These are phyloP conservation scores for Mayamaea pseudoterrestris DNA, from an alignment of 108 stramenopile species.

Conservation along the genomic window DNA sequence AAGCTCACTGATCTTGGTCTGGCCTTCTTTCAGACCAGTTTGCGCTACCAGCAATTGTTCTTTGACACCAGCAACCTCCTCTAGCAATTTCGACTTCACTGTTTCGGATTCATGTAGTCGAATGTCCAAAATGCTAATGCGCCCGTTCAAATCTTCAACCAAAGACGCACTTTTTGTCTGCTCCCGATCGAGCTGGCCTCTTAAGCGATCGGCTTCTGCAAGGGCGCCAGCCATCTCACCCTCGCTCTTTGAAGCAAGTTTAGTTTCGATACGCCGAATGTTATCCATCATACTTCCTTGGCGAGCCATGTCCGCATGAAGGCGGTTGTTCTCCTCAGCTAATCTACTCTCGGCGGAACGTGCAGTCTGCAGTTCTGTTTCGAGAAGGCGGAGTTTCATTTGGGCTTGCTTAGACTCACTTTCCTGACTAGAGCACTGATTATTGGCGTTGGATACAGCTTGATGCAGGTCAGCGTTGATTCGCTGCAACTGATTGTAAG, in stretches of 20 bases:
- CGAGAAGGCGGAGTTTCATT: slow-evolving; percentile 38
- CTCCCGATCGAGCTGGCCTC: slow-evolving; percentile 16
- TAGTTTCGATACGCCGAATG: slow-evolving; percentile 71
- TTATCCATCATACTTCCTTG: slow-evolving; percentile 60
- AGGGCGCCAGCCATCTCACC: slow-evolving; percentile 36
- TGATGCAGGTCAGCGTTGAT: slow-evolving; percentile 40
- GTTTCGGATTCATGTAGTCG: slow-evolving; percentile 24
- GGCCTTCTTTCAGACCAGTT: no score
- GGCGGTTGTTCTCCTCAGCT: slow-evolving; percentile 31
- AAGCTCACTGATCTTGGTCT: no score
- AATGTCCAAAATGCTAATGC: slow-evolving; percentile 34
- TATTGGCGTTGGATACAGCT: slow-evolving; percentile 35
- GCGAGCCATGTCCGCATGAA: slow-evolving; percentile 54
- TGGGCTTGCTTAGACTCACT: slow-evolving; percentile 29
- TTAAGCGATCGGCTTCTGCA: slow-evolving; percentile 28
- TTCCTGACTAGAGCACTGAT: slow-evolving; percentile 31
- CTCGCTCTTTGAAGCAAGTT: slow-evolving; percentile 44
- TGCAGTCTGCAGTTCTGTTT: slow-evolving; percentile 52
- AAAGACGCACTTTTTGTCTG: slow-evolving; percentile 23
- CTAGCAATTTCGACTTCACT: slow-evolving; percentile 11
- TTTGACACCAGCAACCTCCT: neutral
- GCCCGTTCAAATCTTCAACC: slow-evolving; percentile 34
- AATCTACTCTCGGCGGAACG: slow-evolving; percentile 46
- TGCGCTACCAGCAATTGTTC: no score
- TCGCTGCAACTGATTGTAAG: slow-evolving; percentile 39